A percentile compares a stretch with the other conserved stretches of the same genome.
phyloP scores from a whole-genome alignment of 768 basidiomycete species.

The Pisolithus tinctorius region DNA sequence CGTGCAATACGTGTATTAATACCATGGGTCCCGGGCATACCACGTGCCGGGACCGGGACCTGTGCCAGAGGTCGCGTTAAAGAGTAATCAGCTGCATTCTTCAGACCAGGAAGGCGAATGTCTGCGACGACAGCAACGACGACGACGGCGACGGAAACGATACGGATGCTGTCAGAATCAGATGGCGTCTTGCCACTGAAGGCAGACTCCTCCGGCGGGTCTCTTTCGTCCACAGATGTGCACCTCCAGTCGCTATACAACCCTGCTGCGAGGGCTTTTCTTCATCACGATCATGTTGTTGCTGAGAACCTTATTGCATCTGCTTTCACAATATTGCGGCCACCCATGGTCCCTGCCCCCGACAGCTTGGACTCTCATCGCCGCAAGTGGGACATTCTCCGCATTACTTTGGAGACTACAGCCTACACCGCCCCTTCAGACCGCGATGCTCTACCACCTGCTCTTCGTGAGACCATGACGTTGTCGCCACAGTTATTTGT shows the following conservation, averaged over 20 bases:
- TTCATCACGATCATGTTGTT: constrained; percentile 63
- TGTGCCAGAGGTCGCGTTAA: not conserved
- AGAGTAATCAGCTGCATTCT: constrained; percentile 16
- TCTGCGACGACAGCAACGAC: constrained; percentile 48
- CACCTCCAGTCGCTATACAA: constrained; percentile 68
- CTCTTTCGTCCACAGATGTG: constrained; percentile 30
- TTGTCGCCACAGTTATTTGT: constrained; percentile 57
- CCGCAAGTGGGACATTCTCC: constrained; percentile 82
- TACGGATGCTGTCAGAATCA: not conserved
- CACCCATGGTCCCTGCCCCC: constrained; percentile 24
- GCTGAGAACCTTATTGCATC: constrained; percentile 60
- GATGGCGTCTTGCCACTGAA: constrained; percentile 31
- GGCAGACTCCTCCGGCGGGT: constrained; percentile 13
- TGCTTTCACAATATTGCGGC: constrained; percentile 57
- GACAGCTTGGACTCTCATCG: constrained; percentile 47
- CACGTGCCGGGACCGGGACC: not conserved
- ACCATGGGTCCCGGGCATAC: too few species aligned
- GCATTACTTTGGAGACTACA: constrained; percentile 76
- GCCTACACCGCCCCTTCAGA: constrained; percentile 52
- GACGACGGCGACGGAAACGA: constrained; percentile 19
- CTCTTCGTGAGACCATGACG: constrained; percentile 45
- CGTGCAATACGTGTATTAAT: too few species aligned
- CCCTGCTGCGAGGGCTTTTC: constrained; percentile 73
- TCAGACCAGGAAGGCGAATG: constrained; percentile 25
- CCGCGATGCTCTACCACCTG: constrained; percentile 36